Evolutionary conservation across 169 alveolate species (phyloP).

Genomic region (Toxoplasma gondii): DNA sequence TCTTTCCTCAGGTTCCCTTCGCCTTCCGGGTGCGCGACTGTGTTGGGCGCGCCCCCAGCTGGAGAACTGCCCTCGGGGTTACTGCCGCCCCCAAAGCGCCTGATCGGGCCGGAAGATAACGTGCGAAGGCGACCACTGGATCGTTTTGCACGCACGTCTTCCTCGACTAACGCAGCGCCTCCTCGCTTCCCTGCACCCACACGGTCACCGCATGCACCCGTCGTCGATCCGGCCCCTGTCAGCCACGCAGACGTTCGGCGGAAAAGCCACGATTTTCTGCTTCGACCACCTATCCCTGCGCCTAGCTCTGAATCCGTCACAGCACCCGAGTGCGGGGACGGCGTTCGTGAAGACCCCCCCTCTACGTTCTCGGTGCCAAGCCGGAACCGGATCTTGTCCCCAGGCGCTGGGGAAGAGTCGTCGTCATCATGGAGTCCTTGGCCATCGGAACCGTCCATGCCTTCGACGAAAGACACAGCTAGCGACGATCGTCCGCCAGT

Average conservation of each 20-base stretch:
- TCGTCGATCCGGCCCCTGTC: background rate
- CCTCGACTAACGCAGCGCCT: background rate
- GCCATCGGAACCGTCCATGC: background rate
- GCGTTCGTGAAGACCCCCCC: background rate
- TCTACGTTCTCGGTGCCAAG: background rate
- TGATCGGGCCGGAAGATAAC: background rate
- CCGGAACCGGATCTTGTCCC: background rate
- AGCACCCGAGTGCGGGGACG: conserved; percentile 3
- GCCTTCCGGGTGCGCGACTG: background rate
- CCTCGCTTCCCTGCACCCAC: background rate
- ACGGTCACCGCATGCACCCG: background rate
- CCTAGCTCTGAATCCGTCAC: conserved; percentile 29
- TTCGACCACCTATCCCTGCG: background rate
- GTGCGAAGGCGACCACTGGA: background rate
- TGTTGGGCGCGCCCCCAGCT: too few species aligned
- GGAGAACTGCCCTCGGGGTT: too few species aligned
- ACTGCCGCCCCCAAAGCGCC: background rate
- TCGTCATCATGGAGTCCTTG: background rate
- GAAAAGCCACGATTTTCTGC: background rate
- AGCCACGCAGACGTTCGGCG: background rate
- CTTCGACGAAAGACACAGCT: background rate
- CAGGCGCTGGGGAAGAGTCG: background rate
- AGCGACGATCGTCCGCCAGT: background rate
- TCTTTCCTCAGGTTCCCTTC: background rate
- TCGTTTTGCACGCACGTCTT: background rate